Conservation (phyloP, 305 asterid species). For the Rubia peregrina region DNA sequence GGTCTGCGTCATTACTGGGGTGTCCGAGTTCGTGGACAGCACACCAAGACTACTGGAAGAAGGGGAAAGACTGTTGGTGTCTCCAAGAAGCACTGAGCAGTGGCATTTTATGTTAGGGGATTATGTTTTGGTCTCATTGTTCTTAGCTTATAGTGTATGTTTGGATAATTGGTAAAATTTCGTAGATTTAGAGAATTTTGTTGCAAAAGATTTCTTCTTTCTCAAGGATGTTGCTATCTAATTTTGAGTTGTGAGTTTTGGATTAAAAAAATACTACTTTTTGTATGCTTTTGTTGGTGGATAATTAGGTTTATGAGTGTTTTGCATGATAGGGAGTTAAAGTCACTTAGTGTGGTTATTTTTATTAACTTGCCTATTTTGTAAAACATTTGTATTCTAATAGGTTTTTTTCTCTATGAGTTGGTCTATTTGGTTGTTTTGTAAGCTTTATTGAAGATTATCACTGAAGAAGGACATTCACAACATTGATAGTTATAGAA, state of each 20-base stretch:
- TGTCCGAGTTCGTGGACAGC: conserved; percentile 88
- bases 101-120: neutral
- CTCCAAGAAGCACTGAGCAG: conserved; percentile 71
- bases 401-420: no score
- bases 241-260: conserved; percentile 2
- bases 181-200: conserved; percentile 11
- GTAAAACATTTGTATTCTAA: no score
- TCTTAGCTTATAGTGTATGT: conserved; percentile 5
- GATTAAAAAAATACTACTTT: no score
- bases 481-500: no score
- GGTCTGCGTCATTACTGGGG: conserved; percentile 95
- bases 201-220: conserved; percentile 5
- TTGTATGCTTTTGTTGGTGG: neutral
- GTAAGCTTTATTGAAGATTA: no score
- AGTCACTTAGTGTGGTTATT: no score
- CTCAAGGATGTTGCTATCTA: conserved; percentile 1
- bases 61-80: conserved; percentile 94
- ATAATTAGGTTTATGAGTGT: no score
- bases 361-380: no score
- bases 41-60: conserved; percentile 87
- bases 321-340: no score
- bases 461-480: no score
- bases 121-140: neutral
- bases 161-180: conserved; percentile 13
- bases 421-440: no score